Evolutionary conservation across 2,329 filamentous ascomycete genomes (phyloP), one percentile per base, ranked within the genome.

Genomic region (Fusarium praegraminearum): DNA sequence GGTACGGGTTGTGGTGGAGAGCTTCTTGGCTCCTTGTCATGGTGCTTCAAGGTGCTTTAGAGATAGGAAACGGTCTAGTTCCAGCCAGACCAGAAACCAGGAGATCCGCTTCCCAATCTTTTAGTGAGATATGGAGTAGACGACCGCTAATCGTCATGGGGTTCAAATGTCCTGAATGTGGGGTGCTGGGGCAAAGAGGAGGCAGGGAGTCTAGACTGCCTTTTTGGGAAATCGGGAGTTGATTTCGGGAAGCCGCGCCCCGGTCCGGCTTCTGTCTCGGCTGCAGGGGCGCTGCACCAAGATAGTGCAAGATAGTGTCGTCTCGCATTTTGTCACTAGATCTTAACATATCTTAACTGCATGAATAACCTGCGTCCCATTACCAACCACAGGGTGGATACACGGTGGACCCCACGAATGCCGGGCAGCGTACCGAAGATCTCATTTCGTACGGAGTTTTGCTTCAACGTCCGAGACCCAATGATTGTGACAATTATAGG

Each of bases 141-240:
- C 43, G 44, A 54, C 33, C 32, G 46, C 62, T 61, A 61, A 49
- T 63, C 65, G 62, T 71, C 69, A 75, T 70, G 57, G 60, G 57
- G 59, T 65, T 53, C 55, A 62, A 61, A 41, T 57, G 55, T 52
- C 45, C 47, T 56, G 46, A 57, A 61, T 72, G 71, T 75, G 72
- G 73, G 71, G 73, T 70, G 67, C 71, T 73, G 71, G 73, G 72
- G 73, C 71, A 64, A 60, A 56, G 64, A 72, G 67, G 71, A 72
- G 67, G 60, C 50, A 56, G 45, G 57, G 43, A 49, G 65, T 65
- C 61, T 36, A 61, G 54, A 62, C 47, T 65, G 62, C 69, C 70
- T 68, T 44, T 65, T 75, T 75, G 71, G 70, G 73, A 74, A 67
- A 38, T 62, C 73, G 73, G 73, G 73, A 75, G 62, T 74, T 75